These are phyloP conservation scores for Termitomyces sp. DNA, from an alignment of 768 basidiomycete species.

Conservation along the genomic window DNA sequence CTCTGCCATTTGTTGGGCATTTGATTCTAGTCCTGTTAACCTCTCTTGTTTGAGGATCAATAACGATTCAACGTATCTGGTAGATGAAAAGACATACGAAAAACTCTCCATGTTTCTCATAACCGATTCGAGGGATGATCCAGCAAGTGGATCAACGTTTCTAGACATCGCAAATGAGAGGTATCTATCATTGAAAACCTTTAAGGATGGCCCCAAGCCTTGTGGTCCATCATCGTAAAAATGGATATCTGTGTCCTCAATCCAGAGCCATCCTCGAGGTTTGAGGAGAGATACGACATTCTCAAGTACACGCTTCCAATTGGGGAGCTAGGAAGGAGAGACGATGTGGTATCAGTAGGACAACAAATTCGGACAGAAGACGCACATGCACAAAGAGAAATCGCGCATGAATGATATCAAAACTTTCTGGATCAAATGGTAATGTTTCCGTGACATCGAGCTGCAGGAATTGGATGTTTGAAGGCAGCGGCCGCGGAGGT, in stretches of 20 bases:
- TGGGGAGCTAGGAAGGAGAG: not conserved
- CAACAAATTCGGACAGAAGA: no score
- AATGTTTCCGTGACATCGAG: not conserved
- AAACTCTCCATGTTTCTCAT: not conserved
- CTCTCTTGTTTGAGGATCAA: not conserved
- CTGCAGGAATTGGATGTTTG: conserved; percentile 1
- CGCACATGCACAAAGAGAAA: not conserved
- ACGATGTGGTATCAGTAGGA: not conserved
- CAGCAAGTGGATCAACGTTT: conserved; percentile 1
- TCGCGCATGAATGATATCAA: not conserved
- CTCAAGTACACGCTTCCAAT: not conserved
- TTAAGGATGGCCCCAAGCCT: not conserved
- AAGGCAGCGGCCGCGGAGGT: not conserved
- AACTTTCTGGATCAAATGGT: not conserved
- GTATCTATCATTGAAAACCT: conserved; percentile 1
- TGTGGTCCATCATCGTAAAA: not conserved
- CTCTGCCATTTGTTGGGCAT: not conserved
- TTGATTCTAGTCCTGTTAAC: not conserved
- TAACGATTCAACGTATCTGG: not conserved
- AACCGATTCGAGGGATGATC: not conserved
- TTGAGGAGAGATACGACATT: not conserved
- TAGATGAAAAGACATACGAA: not conserved
- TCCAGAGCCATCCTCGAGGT: conserved; percentile 6
- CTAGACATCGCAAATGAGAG: not conserved
- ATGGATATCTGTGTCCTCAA: conserved; percentile 1